Evolutionary conservation across 495 filamentous ascomycete species (phyloP), one percentile per base, ranked within the genome.

Genomic region (Aspergillus heteromorphus): DNA sequence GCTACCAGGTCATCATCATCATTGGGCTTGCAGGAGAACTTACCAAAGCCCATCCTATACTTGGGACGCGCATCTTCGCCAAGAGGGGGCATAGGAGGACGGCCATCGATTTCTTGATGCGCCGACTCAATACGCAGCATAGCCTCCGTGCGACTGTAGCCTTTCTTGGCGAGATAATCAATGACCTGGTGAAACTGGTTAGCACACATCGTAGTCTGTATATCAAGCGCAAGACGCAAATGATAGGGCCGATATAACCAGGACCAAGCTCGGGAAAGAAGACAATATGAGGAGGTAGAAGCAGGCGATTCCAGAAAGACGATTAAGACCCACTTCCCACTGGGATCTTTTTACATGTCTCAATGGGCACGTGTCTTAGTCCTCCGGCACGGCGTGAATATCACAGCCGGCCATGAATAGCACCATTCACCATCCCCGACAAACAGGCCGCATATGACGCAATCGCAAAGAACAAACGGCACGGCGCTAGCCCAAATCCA

Each of bases 151-250:
- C 87, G 84, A 43, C 80, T 89, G 67, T 97, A 98, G 1, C 93
- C 93, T 64, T 97, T 97, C 71, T 98, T 98, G 45, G 87, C 83
- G 11, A 98, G 75, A 67, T 98, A 98, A 60, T 98, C 93, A 18
- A 96, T 93, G 29, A 98, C 91, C 91, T 95, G 58, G 54, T 27
- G 9, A 4, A 45, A n/a, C n/a, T n/a, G 6, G 23, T 40, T 42
- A 57, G 16, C 8, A 23, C 45, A 54, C 21, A 38, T 0, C 2
- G 17, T 23, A 45, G 2, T 0, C 19, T 9, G n/a, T n/a, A 4
- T 38, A 13, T 4, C 10, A 14, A 4, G n/a, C n/a, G 30, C 34
- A 38, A 14, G 5, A 13, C 9, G 31, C 34, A 38, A 4, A 13
- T 14, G n/a, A 5, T 14, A 14, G 13, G 11, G 34, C 6, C 34